A percentile compares a stretch with the other conserved stretches of the same genome.
Evolutionary conservation across 805 yeast species (phyloP).

Genomic region (Dipodascus albidus): DNA sequence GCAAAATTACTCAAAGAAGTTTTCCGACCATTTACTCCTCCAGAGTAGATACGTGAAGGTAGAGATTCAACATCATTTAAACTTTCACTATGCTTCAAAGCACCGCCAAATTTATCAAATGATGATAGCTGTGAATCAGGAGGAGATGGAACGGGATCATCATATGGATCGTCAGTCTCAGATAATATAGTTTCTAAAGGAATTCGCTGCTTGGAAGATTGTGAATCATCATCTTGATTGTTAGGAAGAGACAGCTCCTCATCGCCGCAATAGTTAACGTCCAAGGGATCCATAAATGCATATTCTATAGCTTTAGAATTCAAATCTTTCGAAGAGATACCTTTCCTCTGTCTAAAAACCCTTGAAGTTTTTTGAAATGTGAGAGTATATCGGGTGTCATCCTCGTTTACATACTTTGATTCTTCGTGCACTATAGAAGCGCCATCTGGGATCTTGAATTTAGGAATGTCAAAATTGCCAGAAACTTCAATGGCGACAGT

Average conservation of each 20-base stretch:
- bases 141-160: background rate
- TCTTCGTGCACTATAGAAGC: slow-evolving; percentile 10
- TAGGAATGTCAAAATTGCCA: slow-evolving; percentile 3
- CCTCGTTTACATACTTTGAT: slow-evolving; percentile 3
- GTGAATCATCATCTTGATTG: background rate
- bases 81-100: background rate
- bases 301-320: background rate
- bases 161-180: background rate
- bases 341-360: slow-evolving; percentile 11
- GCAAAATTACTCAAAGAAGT: background rate
- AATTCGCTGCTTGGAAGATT: background rate
- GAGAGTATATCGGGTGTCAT: slow-evolving; percentile 8
- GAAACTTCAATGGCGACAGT: slow-evolving; percentile 11
- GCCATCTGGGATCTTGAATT: slow-evolving; percentile 8
- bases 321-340: slow-evolving; percentile 1
- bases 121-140: background rate
- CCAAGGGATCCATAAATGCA: background rate
- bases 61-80: background rate
- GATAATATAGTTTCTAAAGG: background rate
- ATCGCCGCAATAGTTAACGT: background rate
- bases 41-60: too few species aligned
- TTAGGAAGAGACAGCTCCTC: background rate
- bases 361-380: slow-evolving; percentile 10
- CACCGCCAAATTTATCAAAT: background rate
- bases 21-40: background rate